Conservation (phyloP, 768 basidiomycete species). For the Lentinula sp. region DNA sequence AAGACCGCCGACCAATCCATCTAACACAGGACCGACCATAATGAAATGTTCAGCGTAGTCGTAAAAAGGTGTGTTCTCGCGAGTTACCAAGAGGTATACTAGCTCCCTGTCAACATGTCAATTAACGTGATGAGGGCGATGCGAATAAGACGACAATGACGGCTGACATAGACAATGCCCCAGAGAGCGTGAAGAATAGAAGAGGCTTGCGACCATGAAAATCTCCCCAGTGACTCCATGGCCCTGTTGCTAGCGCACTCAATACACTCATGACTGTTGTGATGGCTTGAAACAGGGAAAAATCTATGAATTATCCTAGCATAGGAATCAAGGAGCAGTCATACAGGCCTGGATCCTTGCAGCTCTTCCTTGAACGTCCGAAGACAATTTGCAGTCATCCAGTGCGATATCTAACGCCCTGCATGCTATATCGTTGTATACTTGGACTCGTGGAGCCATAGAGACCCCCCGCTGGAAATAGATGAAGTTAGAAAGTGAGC, state of each 20-base stretch:
- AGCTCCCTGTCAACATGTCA: conserved; percentile 51
- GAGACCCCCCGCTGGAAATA: conserved; percentile 68
- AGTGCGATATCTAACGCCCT: conserved; percentile 32
- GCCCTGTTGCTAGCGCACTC: conserved; percentile 77
- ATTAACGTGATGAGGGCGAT: conserved; percentile 4
- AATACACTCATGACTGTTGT: conserved; percentile 73
- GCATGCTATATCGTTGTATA: conserved; percentile 75
- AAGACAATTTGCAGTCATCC: not conserved
- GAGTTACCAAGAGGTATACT: conserved; percentile 74
- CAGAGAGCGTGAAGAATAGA: conserved; percentile 58
- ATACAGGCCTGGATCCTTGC: conserved; percentile 65
- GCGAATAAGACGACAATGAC: not conserved
- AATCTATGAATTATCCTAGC: not conserved
- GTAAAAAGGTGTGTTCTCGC: conserved; percentile 37
- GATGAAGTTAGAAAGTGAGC: not conserved
- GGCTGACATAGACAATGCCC: conserved; percentile 68
- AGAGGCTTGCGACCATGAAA: conserved; percentile 70
- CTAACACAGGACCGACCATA: conserved; percentile 69
- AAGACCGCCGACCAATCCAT: conserved; percentile 74
- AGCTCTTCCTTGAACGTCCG: conserved; percentile 49
- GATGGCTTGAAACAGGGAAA: conserved; percentile 35
- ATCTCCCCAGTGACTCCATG: conserved; percentile 83
- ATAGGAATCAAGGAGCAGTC: conserved; percentile 8
- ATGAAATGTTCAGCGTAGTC: conserved; percentile 65
- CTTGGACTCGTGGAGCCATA: conserved; percentile 70